A percentile compares a stretch with the other conserved stretches of the same genome.
Conservation (phyloP, 192 early-diverging fungal genomes). For the Coemansia javaensis region DNA sequence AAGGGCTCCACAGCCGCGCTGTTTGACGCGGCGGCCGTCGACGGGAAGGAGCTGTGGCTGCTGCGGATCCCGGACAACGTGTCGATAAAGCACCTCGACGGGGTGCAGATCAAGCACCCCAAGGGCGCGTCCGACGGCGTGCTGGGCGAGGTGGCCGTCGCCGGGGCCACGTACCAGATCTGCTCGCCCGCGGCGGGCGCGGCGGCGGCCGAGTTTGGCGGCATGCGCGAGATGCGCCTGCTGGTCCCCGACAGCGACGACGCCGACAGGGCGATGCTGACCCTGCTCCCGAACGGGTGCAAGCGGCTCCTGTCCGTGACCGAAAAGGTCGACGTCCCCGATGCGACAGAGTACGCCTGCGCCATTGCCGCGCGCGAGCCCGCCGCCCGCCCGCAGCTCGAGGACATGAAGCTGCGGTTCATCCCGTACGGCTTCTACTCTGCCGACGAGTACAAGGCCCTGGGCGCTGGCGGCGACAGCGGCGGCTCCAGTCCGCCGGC, state of each 20-base stretch:
- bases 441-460: constrained; percentile 32
- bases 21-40: constrained; percentile 12
- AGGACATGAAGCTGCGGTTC: constrained; percentile 44
- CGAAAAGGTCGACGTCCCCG: constrained; percentile 33
- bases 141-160: constrained; percentile 7
- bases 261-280: constrained; percentile 8
- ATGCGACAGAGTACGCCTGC: constrained; percentile 12
- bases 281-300: constrained; percentile 22
- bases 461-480: neutral
- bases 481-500: neutral
- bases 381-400: constrained; percentile 27
- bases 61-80: constrained; percentile 44
- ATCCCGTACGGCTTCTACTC: constrained; percentile 48
- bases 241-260: constrained; percentile 39
- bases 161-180: constrained; percentile 15
- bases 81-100: constrained; percentile 21
- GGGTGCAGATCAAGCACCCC: constrained; percentile 38
- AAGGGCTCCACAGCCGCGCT: constrained; percentile 4
- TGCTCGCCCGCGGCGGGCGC: constrained; percentile 7
- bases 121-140: constrained; percentile 19
- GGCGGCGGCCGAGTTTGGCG: constrained; percentile 20
- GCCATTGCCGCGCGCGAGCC: constrained; percentile 12
- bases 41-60: constrained; percentile 43
- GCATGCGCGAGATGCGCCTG: constrained; percentile 43
- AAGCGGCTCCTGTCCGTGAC: constrained; percentile 25